These are phyloP conservation scores for Angomonas deanei DNA, from an alignment of 208 protist genomes.

Conservation along the genomic window DNA sequence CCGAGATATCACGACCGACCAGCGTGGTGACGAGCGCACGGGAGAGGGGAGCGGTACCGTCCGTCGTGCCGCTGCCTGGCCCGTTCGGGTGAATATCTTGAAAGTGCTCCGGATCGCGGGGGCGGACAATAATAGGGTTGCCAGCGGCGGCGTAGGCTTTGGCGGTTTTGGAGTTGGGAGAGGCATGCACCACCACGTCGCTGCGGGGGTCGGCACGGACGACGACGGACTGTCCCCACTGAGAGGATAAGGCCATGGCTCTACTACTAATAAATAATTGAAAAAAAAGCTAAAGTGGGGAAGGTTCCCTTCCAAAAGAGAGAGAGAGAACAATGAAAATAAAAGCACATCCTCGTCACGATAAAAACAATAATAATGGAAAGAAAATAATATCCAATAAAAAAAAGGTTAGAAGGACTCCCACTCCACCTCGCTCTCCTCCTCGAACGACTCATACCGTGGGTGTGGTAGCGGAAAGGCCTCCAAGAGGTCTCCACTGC, in stretches of 20 bases:
- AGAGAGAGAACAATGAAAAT: not conserved
- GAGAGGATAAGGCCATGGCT: slow-evolving; percentile 54
- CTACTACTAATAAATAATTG: not conserved
- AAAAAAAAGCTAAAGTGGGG: not conserved
- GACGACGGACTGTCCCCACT: slow-evolving; percentile 60
- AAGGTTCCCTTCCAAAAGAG: not conserved
- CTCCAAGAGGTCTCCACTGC: slow-evolving; percentile 36
- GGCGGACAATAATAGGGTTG: slow-evolving; percentile 57
- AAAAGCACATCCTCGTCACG: not conserved
- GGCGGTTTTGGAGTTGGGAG: slow-evolving; percentile 22
- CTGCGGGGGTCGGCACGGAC: slow-evolving; percentile 33
- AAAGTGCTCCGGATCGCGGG: slow-evolving; percentile 13
- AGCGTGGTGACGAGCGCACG: not conserved
- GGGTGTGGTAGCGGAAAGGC: slow-evolving; percentile 32
- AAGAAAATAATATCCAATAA: slow-evolving; percentile 1
- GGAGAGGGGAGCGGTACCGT: not conserved
- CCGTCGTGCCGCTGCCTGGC: not conserved
- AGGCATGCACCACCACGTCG: slow-evolving; percentile 23
- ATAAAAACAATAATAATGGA: not conserved
- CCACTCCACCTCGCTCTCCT: slow-evolving; percentile 21
- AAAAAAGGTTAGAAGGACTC: slow-evolving; percentile 3
- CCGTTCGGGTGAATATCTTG: slow-evolving; percentile 6
- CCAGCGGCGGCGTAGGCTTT: slow-evolving; percentile 41
- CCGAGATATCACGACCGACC: slow-evolving; percentile 29
- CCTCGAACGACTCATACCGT: slow-evolving; percentile 32